phyloP scores from a whole-genome alignment of 1,284 basidiomycete genomes.

The Phlebopus sp. region DNA sequence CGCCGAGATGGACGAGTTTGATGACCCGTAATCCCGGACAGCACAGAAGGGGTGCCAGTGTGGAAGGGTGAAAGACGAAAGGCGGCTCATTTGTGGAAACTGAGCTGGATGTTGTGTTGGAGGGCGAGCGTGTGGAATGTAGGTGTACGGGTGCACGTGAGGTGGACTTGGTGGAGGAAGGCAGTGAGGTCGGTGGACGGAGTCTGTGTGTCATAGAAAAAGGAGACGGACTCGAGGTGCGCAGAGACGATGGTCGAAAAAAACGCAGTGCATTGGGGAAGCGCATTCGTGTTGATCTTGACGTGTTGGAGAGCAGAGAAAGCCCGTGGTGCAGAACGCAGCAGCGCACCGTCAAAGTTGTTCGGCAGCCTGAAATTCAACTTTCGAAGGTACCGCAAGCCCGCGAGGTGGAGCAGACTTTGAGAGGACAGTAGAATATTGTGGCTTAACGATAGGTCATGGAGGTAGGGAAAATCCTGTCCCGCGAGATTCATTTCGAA shows the following conservation, averaged over 20 bases:
- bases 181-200: constrained; percentile 18
- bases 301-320: constrained; percentile 24
- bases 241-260: constrained; percentile 24
- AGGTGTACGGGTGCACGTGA: constrained; percentile 10
- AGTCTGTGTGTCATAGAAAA: constrained; percentile 29
- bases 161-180: constrained; percentile 24
- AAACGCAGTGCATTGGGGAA: constrained; percentile 28
- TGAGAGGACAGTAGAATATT: constrained; percentile 24
- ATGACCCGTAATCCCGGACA: constrained; percentile 20
- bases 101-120: constrained; percentile 25
- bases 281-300: constrained; percentile 23
- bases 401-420: constrained; percentile 18
- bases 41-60: constrained; percentile 21
- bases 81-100: constrained; percentile 17
- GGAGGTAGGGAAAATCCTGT: constrained; percentile 21
- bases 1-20: constrained; percentile 26
- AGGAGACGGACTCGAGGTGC: constrained; percentile 17
- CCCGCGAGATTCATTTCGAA: constrained; percentile 18
- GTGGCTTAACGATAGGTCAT: constrained; percentile 23
- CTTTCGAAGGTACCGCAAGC: constrained; percentile 24
- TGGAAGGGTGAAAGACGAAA: constrained; percentile 23
- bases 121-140: constrained; percentile 21
- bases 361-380: constrained; percentile 18
- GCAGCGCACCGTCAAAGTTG: constrained; percentile 19
- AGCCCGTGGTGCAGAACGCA: neutral